A percentile compares a stretch with the other conserved stretches of the same genome.
These are phyloP conservation scores for Cadophora luteo-olivacea DNA, from an alignment of 2,329 filamentous ascomycete species.

Conservation along the genomic window DNA sequence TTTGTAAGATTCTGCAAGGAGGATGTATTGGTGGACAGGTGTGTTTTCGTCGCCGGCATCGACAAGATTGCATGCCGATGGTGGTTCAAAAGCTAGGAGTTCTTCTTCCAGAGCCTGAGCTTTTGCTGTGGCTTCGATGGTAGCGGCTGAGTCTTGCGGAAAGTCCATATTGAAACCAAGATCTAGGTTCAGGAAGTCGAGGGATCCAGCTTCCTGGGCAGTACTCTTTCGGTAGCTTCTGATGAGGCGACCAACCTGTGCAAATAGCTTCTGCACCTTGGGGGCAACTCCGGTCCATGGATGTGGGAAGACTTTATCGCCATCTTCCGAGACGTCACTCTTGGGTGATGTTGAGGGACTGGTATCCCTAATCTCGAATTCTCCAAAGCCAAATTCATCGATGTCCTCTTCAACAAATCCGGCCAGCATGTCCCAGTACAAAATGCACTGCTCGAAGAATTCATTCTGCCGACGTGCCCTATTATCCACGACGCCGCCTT, in stretches of 20 bases:
- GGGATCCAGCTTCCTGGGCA: conserved; percentile 31
- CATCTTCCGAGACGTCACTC: conserved; percentile 16
- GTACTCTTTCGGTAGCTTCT: conserved; percentile 36
- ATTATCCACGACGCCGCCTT: conserved; percentile 25
- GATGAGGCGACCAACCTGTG: conserved; percentile 41
- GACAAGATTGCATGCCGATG: conserved; percentile 32
- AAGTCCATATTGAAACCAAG: conserved; percentile 35
- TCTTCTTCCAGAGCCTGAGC: conserved; percentile 39
- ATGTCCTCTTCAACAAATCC: conserved; percentile 41
- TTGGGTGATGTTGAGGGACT: conserved; percentile 3
- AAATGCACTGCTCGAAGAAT: conserved; percentile 43
- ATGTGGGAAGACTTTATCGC: conserved; percentile 40
- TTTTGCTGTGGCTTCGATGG: conserved; percentile 31
- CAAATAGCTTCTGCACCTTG: conserved; percentile 39
- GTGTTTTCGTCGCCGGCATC: conserved; percentile 43
- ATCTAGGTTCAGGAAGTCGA: conserved; percentile 36
- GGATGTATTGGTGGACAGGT: conserved; percentile 42
- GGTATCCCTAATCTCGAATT: conserved; percentile 13
- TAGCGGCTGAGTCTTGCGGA: conserved; percentile 28
- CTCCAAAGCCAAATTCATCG: conserved; percentile 36
- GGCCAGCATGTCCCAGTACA: conserved; percentile 44
- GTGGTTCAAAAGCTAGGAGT: conserved; percentile 38
- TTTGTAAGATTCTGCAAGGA: conserved; percentile 41
- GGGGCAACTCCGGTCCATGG: conserved; percentile 43
- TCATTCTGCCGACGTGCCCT: conserved; percentile 38